Evolutionary conservation across 176 grass and related monocot species (phyloP).

Genomic region (Oryza glumipatula): DNA sequence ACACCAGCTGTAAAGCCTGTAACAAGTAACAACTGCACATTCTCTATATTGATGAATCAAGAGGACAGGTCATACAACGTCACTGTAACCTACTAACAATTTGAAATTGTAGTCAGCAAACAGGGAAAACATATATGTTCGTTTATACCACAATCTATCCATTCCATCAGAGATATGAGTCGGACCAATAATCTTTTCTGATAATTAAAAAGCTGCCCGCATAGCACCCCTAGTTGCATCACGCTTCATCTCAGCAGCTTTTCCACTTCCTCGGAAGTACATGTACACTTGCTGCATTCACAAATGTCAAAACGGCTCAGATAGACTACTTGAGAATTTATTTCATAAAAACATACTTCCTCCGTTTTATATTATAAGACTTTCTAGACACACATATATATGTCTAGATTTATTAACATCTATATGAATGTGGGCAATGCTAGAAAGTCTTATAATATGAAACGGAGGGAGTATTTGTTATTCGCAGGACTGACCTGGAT

Average conservation of each 20-base stretch:
- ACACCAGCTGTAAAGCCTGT: background rate
- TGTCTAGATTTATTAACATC: too few relatives aligned
- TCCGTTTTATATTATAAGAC: too few relatives aligned
- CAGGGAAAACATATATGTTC: constrained; percentile 29
- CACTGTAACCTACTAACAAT: constrained; percentile 41
- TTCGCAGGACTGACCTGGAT: constrained; percentile 65
- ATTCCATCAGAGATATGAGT: constrained; percentile 13
- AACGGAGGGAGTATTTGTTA: background rate
- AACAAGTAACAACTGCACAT: constrained; percentile 42
- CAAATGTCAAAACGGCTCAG: constrained; percentile 35
- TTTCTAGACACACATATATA: too few relatives aligned
- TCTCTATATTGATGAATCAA: constrained; percentile 34
- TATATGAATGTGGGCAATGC: too few relatives aligned
- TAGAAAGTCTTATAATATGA: too few relatives aligned
- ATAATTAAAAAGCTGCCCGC: constrained; percentile 75
- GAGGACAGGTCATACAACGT: constrained; percentile 21
- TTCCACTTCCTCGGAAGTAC: constrained; percentile 97
- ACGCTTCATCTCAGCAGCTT: constrained; percentile 79
- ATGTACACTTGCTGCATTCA: constrained; percentile 89
- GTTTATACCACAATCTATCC: constrained; percentile 33
- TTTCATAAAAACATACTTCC: background rate
- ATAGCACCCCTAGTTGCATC: constrained; percentile 78
- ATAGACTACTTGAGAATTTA: background rate
- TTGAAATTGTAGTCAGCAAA: constrained; percentile 33
- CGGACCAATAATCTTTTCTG: constrained; percentile 21